phyloP scores from a whole-genome alignment of 495 filamentous ascomycete genomes.

The Hypoxylon lenormandii region DNA sequence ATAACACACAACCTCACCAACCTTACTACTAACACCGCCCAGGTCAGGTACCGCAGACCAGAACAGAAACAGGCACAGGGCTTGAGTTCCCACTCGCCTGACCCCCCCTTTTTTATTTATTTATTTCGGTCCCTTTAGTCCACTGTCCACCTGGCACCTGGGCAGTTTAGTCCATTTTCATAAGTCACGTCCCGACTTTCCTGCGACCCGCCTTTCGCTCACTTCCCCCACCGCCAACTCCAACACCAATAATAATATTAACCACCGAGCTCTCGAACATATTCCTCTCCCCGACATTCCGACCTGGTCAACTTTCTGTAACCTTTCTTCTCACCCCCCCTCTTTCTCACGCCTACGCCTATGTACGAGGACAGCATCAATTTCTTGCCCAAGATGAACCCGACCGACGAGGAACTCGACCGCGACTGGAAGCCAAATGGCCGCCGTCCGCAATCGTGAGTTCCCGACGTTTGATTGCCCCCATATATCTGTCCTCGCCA shows the following conservation, averaged over 20 bases:
- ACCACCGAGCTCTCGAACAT: constrained; percentile 35
- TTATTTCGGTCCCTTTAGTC: constrained; percentile 35
- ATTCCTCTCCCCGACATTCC: constrained; percentile 32
- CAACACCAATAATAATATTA: constrained; percentile 38
- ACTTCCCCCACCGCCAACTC: constrained; percentile 46
- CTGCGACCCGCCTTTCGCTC: constrained; percentile 46
- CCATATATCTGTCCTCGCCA: not conserved
- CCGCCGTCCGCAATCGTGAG: constrained; percentile 84
- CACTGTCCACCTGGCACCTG: too few relatives aligned
- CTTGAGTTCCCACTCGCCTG: constrained; percentile 43
- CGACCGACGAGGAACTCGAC: constrained; percentile 73
- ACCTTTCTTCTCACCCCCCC: constrained; percentile 8
- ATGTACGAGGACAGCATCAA: constrained; percentile 28
- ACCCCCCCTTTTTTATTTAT: constrained; percentile 39
- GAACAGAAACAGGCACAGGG: constrained; percentile 1
- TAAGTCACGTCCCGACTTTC: constrained; percentile 40
- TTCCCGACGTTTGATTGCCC: constrained; percentile 41
- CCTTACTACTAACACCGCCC: not conserved
- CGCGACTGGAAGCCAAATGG: constrained; percentile 81
- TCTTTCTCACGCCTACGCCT: not conserved
- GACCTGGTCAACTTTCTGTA: constrained; percentile 20
- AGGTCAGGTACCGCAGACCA: constrained; percentile 25
- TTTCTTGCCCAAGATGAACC: constrained; percentile 50
- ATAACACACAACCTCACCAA: not conserved
- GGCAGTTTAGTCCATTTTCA: constrained; percentile 9